Evolutionary conservation across 805 yeast species (phyloP), one percentile per base, ranked within the genome.

Genomic region (Blastobotrys parvus): DNA sequence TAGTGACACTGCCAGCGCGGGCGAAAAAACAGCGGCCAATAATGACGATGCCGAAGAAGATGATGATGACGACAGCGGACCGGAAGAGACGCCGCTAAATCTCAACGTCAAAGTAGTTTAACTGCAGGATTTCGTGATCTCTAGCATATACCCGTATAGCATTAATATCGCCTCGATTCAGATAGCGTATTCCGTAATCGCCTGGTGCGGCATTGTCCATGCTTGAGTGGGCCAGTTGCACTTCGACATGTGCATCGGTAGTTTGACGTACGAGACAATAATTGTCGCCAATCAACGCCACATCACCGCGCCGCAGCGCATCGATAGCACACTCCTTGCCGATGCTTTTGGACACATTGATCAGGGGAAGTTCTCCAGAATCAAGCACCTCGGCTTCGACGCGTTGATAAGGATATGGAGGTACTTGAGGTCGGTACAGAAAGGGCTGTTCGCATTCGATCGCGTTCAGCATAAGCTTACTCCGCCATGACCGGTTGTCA

Each of bases 371-470:
- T 25, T 25, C 29, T 8, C 10, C 29, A 8, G 29, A 7, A 25
- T 25, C 7, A n/a, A n/a, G n/a, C 10, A 8, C 29, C 29, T 25
- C 11, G 5, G 38, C 38, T n/a, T 7, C 7, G 7, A 11, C 11
- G 10, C 10, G 10, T 25, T 25, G 10, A 25, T 8, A 25, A 10
- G 50, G 50, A 23, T 36, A 46, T 10, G 45, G 42, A 16, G 50
- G 47, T 4, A 46, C 29, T 15, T 16, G 6, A 5, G 40, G 42
- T 4, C 19, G 18, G 27, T 25, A 41, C 10, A 33, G 20, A 16
- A 40, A 44, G 15, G 50, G 50, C 19, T 32, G 35, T 3, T 35
- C 22, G 39, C 50, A 46, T 41, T 46, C 50, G 15, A 41, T 38
- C 4, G 45, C 43, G 29, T 22, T 36, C 10, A 43, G 29, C 16